Percentiles rank a stretch among this genome's conserved stretches.
These are phyloP conservation scores for Trichoderma sp. DNA, from an alignment of 2,329 filamentous ascomycete species.

Conservation along the genomic window DNA sequence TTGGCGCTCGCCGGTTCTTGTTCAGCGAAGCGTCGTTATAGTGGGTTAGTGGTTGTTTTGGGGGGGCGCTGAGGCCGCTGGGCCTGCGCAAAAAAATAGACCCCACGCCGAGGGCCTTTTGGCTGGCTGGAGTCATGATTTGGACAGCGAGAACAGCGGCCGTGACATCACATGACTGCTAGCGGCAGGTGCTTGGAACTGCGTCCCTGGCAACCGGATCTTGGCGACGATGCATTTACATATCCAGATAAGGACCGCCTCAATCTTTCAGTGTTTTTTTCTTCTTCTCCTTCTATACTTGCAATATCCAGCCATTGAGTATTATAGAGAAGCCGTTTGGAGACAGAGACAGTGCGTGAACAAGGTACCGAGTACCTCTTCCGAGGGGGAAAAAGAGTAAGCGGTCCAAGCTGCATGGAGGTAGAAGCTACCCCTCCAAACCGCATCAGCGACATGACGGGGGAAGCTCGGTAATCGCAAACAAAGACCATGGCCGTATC, in stretches of 20 bases:
- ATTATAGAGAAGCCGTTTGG: background rate
- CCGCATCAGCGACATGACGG: background rate
- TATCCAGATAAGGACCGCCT: too few species aligned
- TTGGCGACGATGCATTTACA: background rate
- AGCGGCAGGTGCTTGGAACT: background rate
- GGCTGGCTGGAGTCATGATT: conserved; percentile 14
- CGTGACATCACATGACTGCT: conserved; percentile 19
- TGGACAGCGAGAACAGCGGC: conserved; percentile 3
- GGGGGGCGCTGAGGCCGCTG: background rate
- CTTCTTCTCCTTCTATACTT: too few species aligned
- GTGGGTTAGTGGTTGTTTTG: background rate
- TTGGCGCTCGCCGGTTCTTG: background rate
- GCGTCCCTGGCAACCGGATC: background rate
- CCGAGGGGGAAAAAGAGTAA: background rate
- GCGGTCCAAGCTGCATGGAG: background rate
- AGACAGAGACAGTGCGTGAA: background rate
- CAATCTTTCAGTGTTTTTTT: too few species aligned
- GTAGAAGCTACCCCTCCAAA: conserved; percentile 15
- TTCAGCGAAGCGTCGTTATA: background rate
- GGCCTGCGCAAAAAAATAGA: conserved; percentile 15
- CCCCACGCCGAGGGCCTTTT: conserved; percentile 2
- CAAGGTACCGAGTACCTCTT: background rate
- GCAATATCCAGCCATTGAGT: background rate
- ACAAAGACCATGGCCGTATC: background rate
- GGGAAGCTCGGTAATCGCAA: background rate